Evolutionary conservation across 73 alveolate genomes (phyloP), one percentile per base, ranked within the genome.

Genomic region (Paramecium octaurelia): DNA sequence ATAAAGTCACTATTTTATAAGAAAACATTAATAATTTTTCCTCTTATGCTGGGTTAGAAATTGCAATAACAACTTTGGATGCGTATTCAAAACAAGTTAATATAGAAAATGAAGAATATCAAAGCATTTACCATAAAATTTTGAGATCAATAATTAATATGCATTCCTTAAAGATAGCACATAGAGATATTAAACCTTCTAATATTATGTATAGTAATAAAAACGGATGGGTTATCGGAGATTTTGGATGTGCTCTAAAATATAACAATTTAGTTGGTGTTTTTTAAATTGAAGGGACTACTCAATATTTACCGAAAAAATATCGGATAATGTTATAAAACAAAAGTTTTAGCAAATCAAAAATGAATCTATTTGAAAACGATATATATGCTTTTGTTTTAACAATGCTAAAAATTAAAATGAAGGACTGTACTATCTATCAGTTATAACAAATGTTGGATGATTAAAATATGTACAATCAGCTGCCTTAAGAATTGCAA

Each of bases 151-250:
- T 54, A 18, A 16, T 54, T 20, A 23, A 54, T 0, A 96, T 97
- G 42, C 98, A 97, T 60, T 90, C 92, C 40, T 69, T 96, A 40
- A 92, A 93, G 48, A 92, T 97, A 11, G 98, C 96, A 73, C 97
- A 96, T 75, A 88, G 98, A 35, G 98, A 95, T 73, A 86, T 95
- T 54, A 95, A 95, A 44, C 98, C 98, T 0, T 97, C 93, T 70
- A 95, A 95, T 92, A 69, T 95, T 11, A 86, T 95, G 57, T 95
- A 94, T 23, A 97, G 88, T 71, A 0, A 1, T 2, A 40, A 40
- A 0, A 54, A 54, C 1, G 36, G 35, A 16, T 54, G 69, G 69
- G 8, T 54, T 1, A 7, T 54, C 7, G 23, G 69, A 16, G 69
- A 54, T 54, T 54, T 54, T 54, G 69, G 69, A 2, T 54, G 69